Base-by-base conservation (phyloP, 257 asterid genomes). In the Nicotiana benthamiana region DNA sequence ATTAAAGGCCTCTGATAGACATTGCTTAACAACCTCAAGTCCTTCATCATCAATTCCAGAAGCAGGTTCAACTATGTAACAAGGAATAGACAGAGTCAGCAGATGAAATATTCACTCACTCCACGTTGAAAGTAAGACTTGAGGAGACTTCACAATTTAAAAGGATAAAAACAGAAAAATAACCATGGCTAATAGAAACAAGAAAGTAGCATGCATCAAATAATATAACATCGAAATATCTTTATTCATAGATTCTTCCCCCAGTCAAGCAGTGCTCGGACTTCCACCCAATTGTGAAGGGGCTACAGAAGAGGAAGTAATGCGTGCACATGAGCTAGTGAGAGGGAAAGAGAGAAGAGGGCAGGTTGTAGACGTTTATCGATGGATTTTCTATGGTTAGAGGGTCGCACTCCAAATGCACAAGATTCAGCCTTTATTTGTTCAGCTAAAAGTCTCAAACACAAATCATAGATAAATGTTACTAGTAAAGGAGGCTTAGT, bases 21-120 rank as follows among this genome's bases (percentile, higher is more conserved):
- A 93, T n/a, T 93, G 93, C 83, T 83, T 92, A 10, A 94, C 95
- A 80, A 93, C 97, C 83, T 89, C 93, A 64, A 93, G 91, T 54
- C 94, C 94, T 79, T 92, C 97, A 43, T 75, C 43, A 77, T 92
- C 97, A 83, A 76, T 90, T 77, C 90, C 97, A 46, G 86, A 83
- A 17, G 92, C 89, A 51, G 91, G 94, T 79, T 92, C 97, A 87
- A 93, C 97, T 93, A 62, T 48, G 59, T 24, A 7, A 60, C 56
- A 43, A 75, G 75, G 48, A 40, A 46, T 36, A 77, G 1, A 52
- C 17, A 81, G 15, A 13, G 40, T 18, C 52, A 60, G 18, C 59
- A 22, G 52, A 64, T 4, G 16, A 28, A n/a, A 65, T 24, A 59
- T 12, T n/a, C 20, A 66, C 13, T 43, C 24, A 72, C 22, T 27